Percentiles rank a stretch among this genome's conserved stretches.
Conservation (phyloP, 2,329 filamentous ascomycete genomes). For the Phialophora verrucosa region DNA sequence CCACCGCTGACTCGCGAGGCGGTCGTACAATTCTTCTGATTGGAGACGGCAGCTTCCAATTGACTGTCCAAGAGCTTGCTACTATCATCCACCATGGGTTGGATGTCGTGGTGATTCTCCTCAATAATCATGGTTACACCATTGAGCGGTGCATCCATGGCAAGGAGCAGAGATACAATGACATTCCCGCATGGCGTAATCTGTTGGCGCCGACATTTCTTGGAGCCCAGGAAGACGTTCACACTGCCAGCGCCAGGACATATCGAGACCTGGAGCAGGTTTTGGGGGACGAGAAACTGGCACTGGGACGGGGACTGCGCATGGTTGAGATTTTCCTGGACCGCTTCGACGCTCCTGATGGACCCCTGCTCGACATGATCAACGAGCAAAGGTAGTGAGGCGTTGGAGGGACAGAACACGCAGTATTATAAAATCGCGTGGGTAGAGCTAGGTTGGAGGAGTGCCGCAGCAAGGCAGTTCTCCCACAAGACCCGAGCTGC, state of each 20-base stretch:
- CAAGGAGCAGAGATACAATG: conserved; percentile 59
- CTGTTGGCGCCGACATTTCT: conserved; percentile 49
- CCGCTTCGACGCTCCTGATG: conserved; percentile 43
- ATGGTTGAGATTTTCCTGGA: conserved; percentile 52
- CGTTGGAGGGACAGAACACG: too few species aligned
- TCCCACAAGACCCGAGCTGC: too few species aligned
- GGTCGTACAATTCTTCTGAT: conserved; percentile 58
- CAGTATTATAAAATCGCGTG: too few species aligned
- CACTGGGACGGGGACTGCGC: conserved; percentile 46
- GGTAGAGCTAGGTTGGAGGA: too few species aligned
- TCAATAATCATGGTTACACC: conserved; percentile 85
- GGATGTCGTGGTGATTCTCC: conserved; percentile 70
- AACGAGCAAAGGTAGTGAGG: neutral
- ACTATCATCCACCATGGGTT: conserved; percentile 64
- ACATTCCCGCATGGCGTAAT: conserved; percentile 58
- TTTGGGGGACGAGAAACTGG: conserved; percentile 45
- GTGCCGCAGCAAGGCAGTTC: too few species aligned
- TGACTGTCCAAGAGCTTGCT: conserved; percentile 69
- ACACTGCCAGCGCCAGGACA: conserved; percentile 51
- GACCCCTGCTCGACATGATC: too few species aligned
- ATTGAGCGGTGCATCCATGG: conserved; percentile 65
- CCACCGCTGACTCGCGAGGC: neutral
- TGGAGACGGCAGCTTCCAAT: conserved; percentile 65
- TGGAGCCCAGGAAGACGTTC: conserved; percentile 34
- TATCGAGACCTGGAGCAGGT: conserved; percentile 55